A percentile compares a stretch with the other conserved stretches of the same genome.
Evolutionary conservation across 495 filamentous ascomycete genomes (phyloP).

Genomic region (Penicillium taxi): DNA sequence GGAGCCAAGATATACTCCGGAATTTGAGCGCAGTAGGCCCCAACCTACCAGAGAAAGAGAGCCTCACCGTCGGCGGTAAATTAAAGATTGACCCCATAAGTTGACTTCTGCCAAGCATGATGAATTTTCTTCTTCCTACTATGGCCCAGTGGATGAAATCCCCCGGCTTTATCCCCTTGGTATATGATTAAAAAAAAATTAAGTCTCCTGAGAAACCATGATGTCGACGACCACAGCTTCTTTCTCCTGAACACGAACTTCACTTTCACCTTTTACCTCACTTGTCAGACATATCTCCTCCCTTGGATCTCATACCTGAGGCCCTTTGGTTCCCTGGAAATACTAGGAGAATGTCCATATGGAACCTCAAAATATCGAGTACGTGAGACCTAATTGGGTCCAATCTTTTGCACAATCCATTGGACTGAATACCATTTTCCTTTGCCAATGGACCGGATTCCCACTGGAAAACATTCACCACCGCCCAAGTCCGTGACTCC

Average conservation of each 20-base stretch:
- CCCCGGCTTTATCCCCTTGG: conserved; percentile 11
- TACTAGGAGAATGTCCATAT: conserved; percentile 1
- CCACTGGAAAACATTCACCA: conserved; percentile 8
- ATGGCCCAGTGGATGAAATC: conserved; percentile 13
- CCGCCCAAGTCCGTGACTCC: not conserved
- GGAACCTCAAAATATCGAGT: conserved; percentile 8
- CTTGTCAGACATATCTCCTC: not conserved
- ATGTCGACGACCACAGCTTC: conserved; percentile 11
- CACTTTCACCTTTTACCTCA: conserved; percentile 1
- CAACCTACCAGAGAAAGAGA: conserved; percentile 37
- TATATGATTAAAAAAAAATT: conserved; percentile 10
- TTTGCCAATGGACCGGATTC: conserved; percentile 10
- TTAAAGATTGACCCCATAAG: conserved; percentile 3
- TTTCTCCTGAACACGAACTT: not conserved
- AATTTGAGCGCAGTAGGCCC: conserved; percentile 40
- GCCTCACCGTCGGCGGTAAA: conserved; percentile 35
- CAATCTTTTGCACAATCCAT: conserved; percentile 8
- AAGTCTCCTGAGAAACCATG: conserved; percentile 16
- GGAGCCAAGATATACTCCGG: conserved; percentile 43
- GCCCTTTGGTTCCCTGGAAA: not conserved
- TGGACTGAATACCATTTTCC: conserved; percentile 10
- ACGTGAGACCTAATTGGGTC: conserved; percentile 6
- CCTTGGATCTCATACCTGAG: not conserved
- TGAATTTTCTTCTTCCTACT: conserved; percentile 9
- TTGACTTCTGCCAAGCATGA: conserved; percentile 13